Base-by-base conservation (phyloP, 1,139 yeast genomes). In the Arxiozyma telluris region DNA sequence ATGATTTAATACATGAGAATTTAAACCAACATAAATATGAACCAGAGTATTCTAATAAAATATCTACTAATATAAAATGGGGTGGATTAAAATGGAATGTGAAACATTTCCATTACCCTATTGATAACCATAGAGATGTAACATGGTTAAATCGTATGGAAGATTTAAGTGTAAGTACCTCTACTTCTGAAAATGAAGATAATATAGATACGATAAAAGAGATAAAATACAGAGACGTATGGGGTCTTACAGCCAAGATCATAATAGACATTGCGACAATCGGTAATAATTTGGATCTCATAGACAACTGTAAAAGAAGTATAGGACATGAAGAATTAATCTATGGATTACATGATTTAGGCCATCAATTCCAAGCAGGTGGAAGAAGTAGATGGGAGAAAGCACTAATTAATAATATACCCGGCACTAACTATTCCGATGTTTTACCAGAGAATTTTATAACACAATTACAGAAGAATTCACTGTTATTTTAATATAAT, bases 161-260 rank as follows among this genome's bases (percentile, higher is more conserved):
- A 49, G 87, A 82, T 63, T 71, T 83, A 34, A 82, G 84, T 21
- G 73, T 83, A 0, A 82, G 78, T 27, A 80, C 80, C 48, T 39
- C 44, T 3, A 39, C 27, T 17, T 80, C 80, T 57, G 75, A 70
- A 44, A 74, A 72, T 57, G 72, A 70, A 46, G 39, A 65, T n/a
- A 25, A 43, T 18, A 17, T 38, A n/a, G 43, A 34, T 9, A 11
- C 20, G 1, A 34, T 46, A 27, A 50, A 41, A 23, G 6, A 27
- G 1, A 50, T 52, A 7, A 55, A 69, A 27, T 71, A 78, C 47
- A 80, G 85, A 64, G 87, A 86, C 62, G 87, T 90, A 3, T 90
- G 96, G 97, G 96, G 97, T 0, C 71, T 90, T 49, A 90, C 96
- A 0, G 96, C 96, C 3, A 86, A 87, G 62, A 87, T 90, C 9